These are phyloP conservation scores for Leccinum broughii DNA, from an alignment of 768 basidiomycete species.

Conservation along the genomic window DNA sequence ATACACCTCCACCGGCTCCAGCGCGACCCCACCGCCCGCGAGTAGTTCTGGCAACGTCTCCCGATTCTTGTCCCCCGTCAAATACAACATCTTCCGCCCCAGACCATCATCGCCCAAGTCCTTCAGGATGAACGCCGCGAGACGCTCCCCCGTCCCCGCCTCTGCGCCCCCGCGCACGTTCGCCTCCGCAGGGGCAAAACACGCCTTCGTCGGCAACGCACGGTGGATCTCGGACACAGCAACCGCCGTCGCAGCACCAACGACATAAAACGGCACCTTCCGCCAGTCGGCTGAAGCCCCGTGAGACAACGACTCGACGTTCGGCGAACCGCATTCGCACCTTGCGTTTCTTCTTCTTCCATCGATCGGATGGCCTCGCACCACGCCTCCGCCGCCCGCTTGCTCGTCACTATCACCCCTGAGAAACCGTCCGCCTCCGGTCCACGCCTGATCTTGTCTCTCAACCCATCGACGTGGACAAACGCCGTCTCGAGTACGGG, in stretches of 20 bases:
- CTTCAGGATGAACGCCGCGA: constrained; percentile 61
- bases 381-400: constrained; percentile 76
- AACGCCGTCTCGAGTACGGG: constrained; percentile 70
- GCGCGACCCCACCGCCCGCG: constrained; percentile 40
- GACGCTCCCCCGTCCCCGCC: constrained; percentile 66
- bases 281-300: constrained; percentile 48
- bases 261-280: constrained; percentile 71
- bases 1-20: constrained; percentile 66
- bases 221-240: constrained; percentile 37
- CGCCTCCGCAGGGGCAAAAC: constrained; percentile 28
- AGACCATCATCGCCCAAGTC: constrained; percentile 24
- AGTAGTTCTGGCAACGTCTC: constrained; percentile 63
- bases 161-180: constrained; percentile 45
- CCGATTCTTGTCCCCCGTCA: constrained; percentile 86
- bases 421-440: constrained; percentile 35
- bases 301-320: neutral
- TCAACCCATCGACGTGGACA: constrained; percentile 49
- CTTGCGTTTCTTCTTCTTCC: constrained; percentile 3
- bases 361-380: constrained; percentile 36
- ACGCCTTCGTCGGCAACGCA: constrained; percentile 39
- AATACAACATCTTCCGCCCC: constrained; percentile 52
- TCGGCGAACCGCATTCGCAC: constrained; percentile 4
- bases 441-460: constrained; percentile 41
- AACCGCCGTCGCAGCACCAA: constrained; percentile 64
- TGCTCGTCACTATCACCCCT: constrained; percentile 80